phyloP scores from a whole-genome alignment of 176 grass and related monocot species.

The Ampelocalamus luodianensis region DNA sequence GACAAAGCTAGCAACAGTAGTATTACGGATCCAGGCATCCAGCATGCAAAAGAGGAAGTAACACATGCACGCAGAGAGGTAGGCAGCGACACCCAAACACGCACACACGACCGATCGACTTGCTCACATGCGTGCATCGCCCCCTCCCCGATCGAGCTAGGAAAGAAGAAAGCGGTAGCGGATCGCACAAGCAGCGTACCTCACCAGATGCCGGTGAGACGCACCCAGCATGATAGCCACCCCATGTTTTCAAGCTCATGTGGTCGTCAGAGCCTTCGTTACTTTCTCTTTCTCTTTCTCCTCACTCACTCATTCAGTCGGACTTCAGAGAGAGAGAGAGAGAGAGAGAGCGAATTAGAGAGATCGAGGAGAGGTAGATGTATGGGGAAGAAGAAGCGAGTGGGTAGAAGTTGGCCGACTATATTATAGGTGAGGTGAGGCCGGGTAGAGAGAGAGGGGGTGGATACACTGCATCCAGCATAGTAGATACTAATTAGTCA shows the following conservation, averaged over 20 bases:
- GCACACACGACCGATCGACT: too few relatives aligned
- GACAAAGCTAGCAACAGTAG: too few relatives aligned
- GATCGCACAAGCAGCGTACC: background rate
- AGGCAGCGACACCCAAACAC: too few relatives aligned
- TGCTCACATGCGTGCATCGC: too few relatives aligned
- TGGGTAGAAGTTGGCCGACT: background rate
- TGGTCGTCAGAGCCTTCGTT: background rate
- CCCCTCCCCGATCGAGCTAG: background rate
- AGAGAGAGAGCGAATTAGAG: background rate
- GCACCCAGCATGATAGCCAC: background rate
- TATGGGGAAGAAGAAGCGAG: background rate
- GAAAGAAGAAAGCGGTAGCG: background rate
- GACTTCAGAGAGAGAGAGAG: background rate
- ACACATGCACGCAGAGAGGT: too few relatives aligned
- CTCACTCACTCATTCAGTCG: background rate
- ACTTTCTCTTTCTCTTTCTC: background rate
- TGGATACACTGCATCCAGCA: slow-evolving; percentile 47
- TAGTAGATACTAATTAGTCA: background rate
- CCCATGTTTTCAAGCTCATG: background rate
- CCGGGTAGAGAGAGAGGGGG: background rate
- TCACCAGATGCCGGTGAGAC: slow-evolving; percentile 30
- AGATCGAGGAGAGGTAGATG: background rate
- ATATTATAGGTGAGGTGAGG: background rate
- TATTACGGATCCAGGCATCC: too few relatives aligned
- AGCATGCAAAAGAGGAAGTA: too few relatives aligned